A percentile compares a stretch with the other conserved stretches of the same genome.
Conservation (phyloP, 306 rosid species). For the Cicer cuneatum region DNA sequence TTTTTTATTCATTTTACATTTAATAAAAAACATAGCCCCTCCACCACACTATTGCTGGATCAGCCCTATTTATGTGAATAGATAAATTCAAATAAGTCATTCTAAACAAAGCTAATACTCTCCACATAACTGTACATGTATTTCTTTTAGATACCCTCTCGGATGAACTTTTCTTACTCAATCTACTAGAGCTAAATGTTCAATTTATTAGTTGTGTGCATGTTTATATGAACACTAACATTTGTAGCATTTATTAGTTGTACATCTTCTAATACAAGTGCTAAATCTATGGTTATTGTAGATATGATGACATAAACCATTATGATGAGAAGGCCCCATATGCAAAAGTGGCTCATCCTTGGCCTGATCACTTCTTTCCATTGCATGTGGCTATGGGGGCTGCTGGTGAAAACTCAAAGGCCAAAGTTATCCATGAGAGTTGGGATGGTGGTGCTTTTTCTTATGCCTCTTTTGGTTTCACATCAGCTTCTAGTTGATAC, state of each 20-base stretch:
- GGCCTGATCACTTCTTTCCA: constrained; percentile 55
- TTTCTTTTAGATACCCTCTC: no score
- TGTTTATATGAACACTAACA: no score
- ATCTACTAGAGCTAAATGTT: no score
- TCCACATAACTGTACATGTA: no score
- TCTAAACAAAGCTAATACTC: no score
- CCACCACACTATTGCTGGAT: no score
- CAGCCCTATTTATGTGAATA: no score
- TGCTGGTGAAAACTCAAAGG: constrained; percentile 54
- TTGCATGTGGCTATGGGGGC: constrained; percentile 60
- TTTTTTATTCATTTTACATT: no score
- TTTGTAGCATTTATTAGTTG: not conserved
- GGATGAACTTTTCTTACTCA: no score
- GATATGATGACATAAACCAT: constrained; percentile 50
- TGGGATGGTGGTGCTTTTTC: constrained; percentile 51
- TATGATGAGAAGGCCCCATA: constrained; percentile 53
- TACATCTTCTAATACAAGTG: constrained; percentile 1
- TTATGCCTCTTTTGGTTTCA: constrained; percentile 51
- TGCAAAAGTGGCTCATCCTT: constrained; percentile 54
- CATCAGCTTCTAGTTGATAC: constrained; percentile 17
- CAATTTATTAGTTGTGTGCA: no score
- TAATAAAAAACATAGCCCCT: no score
- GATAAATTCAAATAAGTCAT: no score
- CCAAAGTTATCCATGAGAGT: constrained; percentile 49
- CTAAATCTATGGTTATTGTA: constrained; percentile 12